phyloP scores from a whole-genome alignment of 345 rosid species.

The Rhodamnia argentea region DNA sequence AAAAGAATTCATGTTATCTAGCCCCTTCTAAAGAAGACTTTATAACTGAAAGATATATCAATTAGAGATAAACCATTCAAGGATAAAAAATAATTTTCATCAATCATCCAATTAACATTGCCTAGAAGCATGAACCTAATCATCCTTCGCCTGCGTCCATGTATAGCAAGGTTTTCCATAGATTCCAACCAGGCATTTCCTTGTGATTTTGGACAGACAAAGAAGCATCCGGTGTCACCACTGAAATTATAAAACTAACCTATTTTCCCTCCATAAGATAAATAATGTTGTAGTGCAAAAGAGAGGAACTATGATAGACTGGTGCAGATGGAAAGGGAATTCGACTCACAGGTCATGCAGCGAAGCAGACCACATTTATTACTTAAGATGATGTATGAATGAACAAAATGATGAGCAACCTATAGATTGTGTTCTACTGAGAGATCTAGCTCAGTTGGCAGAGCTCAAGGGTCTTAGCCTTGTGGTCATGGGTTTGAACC shows the following conservation, averaged over 20 bases:
- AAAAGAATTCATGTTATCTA: background rate
- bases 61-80: background rate
- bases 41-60: background rate
- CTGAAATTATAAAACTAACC: background rate
- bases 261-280: background rate
- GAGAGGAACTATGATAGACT: background rate
- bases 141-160: background rate
- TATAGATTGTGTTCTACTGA: background rate
- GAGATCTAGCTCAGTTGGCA: background rate
- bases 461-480: background rate
- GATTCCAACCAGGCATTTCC: background rate
- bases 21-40: background rate
- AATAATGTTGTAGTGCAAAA: background rate
- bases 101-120: background rate
- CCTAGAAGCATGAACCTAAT: background rate
- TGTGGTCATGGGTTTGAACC: background rate
- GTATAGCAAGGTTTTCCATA: background rate
- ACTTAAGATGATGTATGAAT: background rate
- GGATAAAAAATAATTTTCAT: background rate
- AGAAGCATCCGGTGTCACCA: background rate
- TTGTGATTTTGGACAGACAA: background rate
- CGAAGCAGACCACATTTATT: background rate
- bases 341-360: background rate
- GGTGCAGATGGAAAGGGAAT: background rate
- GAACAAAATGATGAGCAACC: background rate